These are phyloP conservation scores for Austropuccinia psidii DNA, from an alignment of 1,284 basidiomycete genomes.

Conservation along the genomic window DNA sequence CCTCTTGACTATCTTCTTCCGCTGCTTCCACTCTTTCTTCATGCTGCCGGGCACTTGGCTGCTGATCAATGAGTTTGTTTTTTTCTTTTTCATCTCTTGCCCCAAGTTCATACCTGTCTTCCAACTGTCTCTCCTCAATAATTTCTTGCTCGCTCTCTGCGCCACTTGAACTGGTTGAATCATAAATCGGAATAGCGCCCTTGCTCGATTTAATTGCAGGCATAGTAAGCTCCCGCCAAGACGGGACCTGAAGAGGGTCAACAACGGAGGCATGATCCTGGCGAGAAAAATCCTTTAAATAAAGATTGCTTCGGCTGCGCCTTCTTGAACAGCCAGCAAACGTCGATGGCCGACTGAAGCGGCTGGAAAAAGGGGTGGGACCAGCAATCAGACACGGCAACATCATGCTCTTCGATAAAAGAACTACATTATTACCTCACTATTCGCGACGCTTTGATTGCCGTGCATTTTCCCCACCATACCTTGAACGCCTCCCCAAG, in stretches of 20 bases:
- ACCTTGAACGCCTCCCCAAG: constrained; percentile 27
- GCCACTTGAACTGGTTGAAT: constrained; percentile 19
- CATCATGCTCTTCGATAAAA: background rate
- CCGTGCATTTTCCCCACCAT: constrained; percentile 30
- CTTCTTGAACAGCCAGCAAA: constrained; percentile 3
- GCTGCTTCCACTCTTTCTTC: background rate
- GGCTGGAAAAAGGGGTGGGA: background rate
- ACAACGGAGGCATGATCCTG: background rate
- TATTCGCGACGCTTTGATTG: constrained; percentile 28
- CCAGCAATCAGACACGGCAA: background rate
- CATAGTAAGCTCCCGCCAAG: no score
- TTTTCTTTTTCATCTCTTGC: background rate
- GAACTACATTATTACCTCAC: constrained; percentile 11
- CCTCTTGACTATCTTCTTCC: background rate
- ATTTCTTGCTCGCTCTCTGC: background rate
- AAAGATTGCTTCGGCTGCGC: background rate
- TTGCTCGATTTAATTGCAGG: no score
- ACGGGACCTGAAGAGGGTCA: background rate
- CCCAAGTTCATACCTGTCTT: background rate
- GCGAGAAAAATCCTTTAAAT: background rate
- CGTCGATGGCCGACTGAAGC: constrained; percentile 17
- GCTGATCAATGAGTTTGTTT: background rate
- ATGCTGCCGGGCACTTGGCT: background rate
- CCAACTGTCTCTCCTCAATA: background rate
- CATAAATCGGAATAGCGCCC: background rate